A percentile compares a stretch with the other conserved stretches of the same genome.
These are phyloP conservation scores for Hypseocharis bilobata DNA, from an alignment of 441 rosid genomes.

Conservation along the genomic window DNA sequence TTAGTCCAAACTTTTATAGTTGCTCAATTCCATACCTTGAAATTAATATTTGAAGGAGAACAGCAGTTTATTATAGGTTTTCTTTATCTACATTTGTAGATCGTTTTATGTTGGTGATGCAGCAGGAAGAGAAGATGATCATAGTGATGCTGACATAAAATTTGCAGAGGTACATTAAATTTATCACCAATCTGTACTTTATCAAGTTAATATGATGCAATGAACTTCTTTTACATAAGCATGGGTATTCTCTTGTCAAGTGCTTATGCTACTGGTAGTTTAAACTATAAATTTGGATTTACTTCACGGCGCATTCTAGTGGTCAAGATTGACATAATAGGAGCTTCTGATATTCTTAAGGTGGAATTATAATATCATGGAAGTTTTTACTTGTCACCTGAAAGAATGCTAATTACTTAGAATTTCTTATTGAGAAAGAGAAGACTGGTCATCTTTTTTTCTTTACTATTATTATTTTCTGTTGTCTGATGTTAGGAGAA, in stretches of 20 bases:
- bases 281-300: neutral
- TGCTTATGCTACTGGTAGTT: neutral
- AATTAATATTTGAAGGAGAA: neutral
- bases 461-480: no score
- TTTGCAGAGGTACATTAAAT: conserved; percentile 56
- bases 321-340: no score
- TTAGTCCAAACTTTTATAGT: no score
- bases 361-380: no score
- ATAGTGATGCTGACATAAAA: conserved; percentile 73
- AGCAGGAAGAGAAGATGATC: conserved; percentile 70
- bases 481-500: no score
- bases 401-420: neutral
- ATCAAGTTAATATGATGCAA: no score
- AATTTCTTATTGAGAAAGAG: neutral
- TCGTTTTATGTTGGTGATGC: conserved; percentile 96
- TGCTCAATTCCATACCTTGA: neutral
- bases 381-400: neutral
- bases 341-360: no score
- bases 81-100: conserved; percentile 29
- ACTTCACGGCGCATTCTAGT: neutral
- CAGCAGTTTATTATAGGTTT: neutral
- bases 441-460: no score
- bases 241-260: neutral
- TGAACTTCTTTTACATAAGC: neutral
- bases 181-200: no score